phyloP scores from a whole-genome alignment of 164 flowering plant genomes.

The Hamamelis virginiana region DNA sequence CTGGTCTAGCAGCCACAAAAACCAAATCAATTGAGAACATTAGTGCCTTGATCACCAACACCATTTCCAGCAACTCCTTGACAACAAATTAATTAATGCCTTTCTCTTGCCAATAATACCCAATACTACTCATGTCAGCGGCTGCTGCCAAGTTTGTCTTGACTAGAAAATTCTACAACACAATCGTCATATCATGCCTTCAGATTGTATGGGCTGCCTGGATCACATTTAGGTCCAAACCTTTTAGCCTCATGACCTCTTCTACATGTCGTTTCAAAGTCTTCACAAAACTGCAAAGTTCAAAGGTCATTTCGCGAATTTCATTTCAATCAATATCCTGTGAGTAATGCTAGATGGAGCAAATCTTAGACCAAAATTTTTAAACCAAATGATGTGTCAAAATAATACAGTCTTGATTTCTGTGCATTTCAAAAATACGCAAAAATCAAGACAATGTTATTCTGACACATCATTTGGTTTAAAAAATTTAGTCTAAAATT shows the following conservation, averaged over 20 bases:
- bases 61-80: conserved; percentile 1
- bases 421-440: too few relatives aligned
- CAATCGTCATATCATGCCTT: conserved; percentile 10
- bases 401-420: too few relatives aligned
- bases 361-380: too few relatives aligned
- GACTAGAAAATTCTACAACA: neutral
- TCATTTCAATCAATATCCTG: neutral
- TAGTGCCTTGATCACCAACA: neutral
- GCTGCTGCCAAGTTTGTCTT: neutral
- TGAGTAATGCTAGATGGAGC: too few relatives aligned
- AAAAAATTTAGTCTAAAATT: too few relatives aligned
- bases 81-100: neutral
- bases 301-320: neutral
- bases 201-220: conserved; percentile 72
- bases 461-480: too few relatives aligned
- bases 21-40: conserved; percentile 29
- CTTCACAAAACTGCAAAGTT: conserved; percentile 68
- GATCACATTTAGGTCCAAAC: conserved; percentile 48
- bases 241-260: conserved; percentile 70
- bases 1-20: conserved; percentile 52
- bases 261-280: conserved; percentile 71
- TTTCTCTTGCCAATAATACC: neutral
- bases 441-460: too few relatives aligned
- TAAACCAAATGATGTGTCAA: too few relatives aligned
- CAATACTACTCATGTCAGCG: neutral